Percentiles rank a stretch among this genome's conserved stretches.
phyloP scores from a whole-genome alignment of 2,329 filamentous ascomycete species.

The Trichoderma citrinoviride region DNA sequence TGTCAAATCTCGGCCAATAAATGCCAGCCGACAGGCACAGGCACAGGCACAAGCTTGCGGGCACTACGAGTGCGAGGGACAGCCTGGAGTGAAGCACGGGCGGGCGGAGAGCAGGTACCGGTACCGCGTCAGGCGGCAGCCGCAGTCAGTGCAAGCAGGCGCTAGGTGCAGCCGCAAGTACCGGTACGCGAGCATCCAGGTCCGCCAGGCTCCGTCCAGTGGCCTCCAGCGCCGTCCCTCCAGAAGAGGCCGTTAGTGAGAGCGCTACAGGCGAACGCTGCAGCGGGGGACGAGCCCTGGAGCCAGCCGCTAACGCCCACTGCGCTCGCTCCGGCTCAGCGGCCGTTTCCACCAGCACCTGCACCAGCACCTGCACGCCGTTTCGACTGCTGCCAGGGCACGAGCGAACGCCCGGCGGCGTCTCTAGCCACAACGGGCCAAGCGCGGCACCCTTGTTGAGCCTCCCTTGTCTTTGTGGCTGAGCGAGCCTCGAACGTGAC shows the following conservation, averaged over 20 bases:
- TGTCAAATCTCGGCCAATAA: constrained; percentile 20
- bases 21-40: constrained; percentile 4
- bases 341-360: constrained; percentile 12
- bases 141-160: background rate
- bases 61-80: too few relatives aligned
- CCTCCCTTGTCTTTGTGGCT: background rate
- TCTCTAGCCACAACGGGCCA: background rate
- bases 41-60: background rate
- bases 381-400: constrained; percentile 7
- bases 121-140: background rate
- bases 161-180: background rate
- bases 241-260: background rate
- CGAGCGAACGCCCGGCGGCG: background rate
- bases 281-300: background rate
- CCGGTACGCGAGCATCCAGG: background rate
- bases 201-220: background rate
- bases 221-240: background rate
- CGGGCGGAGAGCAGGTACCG: background rate
- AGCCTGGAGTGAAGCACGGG: background rate
- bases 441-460: background rate
- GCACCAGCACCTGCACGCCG: background rate
- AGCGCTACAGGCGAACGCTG: background rate
- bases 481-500: background rate
- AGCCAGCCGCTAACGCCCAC: background rate
- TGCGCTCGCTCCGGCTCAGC: background rate